Evolutionary conservation across 257 asterid species (phyloP), one percentile per base, ranked within the genome.

Genomic region (Solanum sitiens): DNA sequence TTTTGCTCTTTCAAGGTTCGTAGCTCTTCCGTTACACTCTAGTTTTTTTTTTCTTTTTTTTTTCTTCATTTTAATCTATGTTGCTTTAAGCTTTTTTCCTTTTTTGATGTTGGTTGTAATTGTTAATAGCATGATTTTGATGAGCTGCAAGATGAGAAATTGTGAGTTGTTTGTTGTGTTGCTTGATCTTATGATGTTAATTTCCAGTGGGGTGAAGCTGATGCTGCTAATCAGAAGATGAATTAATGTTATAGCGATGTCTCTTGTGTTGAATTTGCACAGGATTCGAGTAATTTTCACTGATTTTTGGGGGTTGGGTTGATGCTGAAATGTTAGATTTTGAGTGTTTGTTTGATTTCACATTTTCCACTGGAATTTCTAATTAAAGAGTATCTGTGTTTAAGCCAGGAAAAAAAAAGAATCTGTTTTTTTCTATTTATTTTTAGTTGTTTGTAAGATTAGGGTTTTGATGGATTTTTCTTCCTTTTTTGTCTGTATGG

Each of bases 1-100:
- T 86, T 59, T 32, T 20, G 42, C 77, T 27, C 27, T 86, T 89
- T 82, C 87, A 89, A 91, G 98, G 98, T 93, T 91, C 72, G 94
- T 87, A 89, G 75, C 90, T 37, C 74, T 89, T 59, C 61, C 42
- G 50, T 87, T 87, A 47, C 86, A 35, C 63, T 33, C 63, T 47
- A 53, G 75, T 32, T 76, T 13, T 40, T 18, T 14, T 53, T 18
- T 56, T 53, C 6, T 7, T 6, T 56, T 18, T 23, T 56, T 10
- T 56, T 20, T 67, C 87, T 4, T 42, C 61, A 67, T 71, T 16
- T 44, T 12, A 42, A 25, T 16, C 47, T 50, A 6, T 79, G 71
- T 65, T 5, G 53, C 82, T 87, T 73, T 39, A 65, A 32, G 5
- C 13, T 76, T 68, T 67, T n/a, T 8, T 37, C 59, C 14, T 4